Conservation (phyloP, 1,284 basidiomycete genomes). For the Marasmius oreades region DNA sequence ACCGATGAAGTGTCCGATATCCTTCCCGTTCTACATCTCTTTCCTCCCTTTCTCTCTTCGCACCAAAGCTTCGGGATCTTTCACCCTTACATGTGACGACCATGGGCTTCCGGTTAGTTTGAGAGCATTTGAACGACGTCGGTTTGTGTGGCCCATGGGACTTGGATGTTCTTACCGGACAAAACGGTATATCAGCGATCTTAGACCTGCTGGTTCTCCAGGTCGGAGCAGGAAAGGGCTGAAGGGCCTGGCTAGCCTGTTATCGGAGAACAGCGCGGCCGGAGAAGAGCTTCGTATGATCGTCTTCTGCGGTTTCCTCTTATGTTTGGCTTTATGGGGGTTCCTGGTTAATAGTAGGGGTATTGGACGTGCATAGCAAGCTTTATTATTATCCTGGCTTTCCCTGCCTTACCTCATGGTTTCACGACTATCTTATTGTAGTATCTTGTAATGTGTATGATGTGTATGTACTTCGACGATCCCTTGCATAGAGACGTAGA, state of each 20-base stretch:
- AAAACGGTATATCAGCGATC: constrained; percentile 39
- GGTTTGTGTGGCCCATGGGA: constrained; percentile 39
- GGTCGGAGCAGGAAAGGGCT: constrained; percentile 30
- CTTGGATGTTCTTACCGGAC: constrained; percentile 33
- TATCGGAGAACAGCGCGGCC: constrained; percentile 57
- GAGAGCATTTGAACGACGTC: constrained; percentile 31
- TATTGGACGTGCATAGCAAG: not conserved
- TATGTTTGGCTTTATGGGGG: constrained; percentile 56
- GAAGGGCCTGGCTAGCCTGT: constrained; percentile 35
- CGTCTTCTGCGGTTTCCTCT: constrained; percentile 48
- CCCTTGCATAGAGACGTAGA: no score
- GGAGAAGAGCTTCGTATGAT: constrained; percentile 69
- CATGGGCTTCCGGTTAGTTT: constrained; percentile 40
- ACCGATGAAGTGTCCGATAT: constrained; percentile 39
- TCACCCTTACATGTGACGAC: constrained; percentile 49
- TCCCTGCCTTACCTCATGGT: not conserved
- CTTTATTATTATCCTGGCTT: no score
- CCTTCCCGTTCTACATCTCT: constrained; percentile 36
- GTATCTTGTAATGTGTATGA: no score
- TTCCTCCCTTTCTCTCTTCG: constrained; percentile 32
- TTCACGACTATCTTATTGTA: no score
- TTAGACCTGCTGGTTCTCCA: constrained; percentile 43
- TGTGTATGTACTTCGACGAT: no score
- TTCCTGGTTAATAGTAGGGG: constrained; percentile 24
- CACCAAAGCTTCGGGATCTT: constrained; percentile 43